Evolutionary conservation across 1,284 basidiomycete species (phyloP), one percentile per base, ranked within the genome.

Genomic region (Ustilago nuda): DNA sequence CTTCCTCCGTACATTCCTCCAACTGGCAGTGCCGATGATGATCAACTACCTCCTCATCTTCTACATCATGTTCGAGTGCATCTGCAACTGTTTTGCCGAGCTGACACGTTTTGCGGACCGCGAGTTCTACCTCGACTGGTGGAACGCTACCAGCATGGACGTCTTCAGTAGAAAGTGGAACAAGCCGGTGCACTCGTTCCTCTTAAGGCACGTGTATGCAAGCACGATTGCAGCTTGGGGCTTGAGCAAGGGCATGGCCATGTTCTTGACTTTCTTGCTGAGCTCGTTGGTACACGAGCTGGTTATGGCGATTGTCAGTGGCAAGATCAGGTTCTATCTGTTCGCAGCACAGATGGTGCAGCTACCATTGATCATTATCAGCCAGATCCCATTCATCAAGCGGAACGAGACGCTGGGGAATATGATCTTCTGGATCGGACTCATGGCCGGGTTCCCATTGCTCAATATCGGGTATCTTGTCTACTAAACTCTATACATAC

Each of bases 121-220:
- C 48, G 93, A 95, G 79, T 98, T 98, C 86, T 99, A 98, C 86
- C 93, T 95, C 86, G 95, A 98, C 85, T 98, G 94, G 85, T 98
- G 96, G 96, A 99, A 98, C 87, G 93, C 94, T 1, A 94, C 92
- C 0, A 93, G 92, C 3, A 96, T 94, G 92, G 97, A 98, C 83
- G 94, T 98, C 85, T 99, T 97, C 87, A 66, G 68, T 6, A 63
- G 84, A 27, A 80, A 83, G 64, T 85, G 84, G 84, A 85, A 85
- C 70, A 76, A 81, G 77, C 77, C 81, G 90, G 92, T 95, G n/a
- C 91, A 98, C 85, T 91, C 91, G 3, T 98, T 98, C 89, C 89
- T 99, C 27, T 89, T 98, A 11, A 91, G 94, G 19, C 96, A 99
- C 86, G 95, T 99, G 33, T 99, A 87, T 70, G 92, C 94, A 4